Evolutionary conservation across 768 basidiomycete genomes (phyloP).

Genomic region (Termitomyces sp.): DNA sequence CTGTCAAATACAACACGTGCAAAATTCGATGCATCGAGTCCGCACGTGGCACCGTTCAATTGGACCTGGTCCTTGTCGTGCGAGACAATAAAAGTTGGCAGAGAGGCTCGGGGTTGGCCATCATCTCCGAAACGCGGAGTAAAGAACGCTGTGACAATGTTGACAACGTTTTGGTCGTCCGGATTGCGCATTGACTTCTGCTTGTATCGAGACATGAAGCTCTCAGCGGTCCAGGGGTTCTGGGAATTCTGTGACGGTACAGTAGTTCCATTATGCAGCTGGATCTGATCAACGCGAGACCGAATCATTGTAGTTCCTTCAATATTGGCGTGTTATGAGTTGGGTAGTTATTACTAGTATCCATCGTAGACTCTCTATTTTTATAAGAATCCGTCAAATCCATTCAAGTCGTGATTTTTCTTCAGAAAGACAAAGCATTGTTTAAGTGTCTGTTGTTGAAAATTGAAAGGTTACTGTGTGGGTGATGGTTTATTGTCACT

Average conservation of each 20-base stretch:
- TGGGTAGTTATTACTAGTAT: background rate
- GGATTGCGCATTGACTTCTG: too few species aligned
- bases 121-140: too few species aligned
- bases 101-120: too few species aligned
- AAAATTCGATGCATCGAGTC: slow-evolving; percentile 2
- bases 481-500: background rate
- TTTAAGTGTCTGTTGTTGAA: background rate
- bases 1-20: background rate
- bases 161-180: too few species aligned
- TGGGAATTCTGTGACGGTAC: too few species aligned
- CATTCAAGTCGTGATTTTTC: background rate
- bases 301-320: background rate
- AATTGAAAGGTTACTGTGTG: background rate
- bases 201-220: too few species aligned
- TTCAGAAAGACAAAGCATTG: background rate
- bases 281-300: background rate
- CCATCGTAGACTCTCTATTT: background rate
- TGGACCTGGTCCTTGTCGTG: background rate
- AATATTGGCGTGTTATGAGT: too few species aligned
- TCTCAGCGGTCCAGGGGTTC: too few species aligned
- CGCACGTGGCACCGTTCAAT: background rate
- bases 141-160: too few species aligned
- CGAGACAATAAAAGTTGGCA: background rate
- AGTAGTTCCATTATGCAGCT: too few species aligned
- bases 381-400: background rate